These are phyloP conservation scores for Euphrasia confusa DNA, from an alignment of 257 asterid species.

Conservation along the genomic window DNA sequence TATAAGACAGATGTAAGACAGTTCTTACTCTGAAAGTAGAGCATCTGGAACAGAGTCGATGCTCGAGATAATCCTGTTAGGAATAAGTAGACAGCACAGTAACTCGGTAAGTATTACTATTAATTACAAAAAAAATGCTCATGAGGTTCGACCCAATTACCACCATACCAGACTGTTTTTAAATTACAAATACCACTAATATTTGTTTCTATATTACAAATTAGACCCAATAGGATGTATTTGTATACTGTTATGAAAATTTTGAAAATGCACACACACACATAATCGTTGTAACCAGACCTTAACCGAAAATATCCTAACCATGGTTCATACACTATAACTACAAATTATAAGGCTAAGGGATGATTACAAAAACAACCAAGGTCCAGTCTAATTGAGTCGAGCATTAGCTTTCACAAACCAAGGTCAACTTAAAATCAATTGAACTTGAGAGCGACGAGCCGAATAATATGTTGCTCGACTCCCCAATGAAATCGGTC, in stretches of 20 bases:
- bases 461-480: too few species aligned
- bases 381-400: too few species aligned
- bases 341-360: too few species aligned
- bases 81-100: background rate
- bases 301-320: too few species aligned
- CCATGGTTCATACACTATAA: too few species aligned
- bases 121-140: background rate
- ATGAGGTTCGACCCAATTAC: background rate
- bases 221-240: background rate
- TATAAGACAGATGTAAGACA: background rate
- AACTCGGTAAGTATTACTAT: background rate
- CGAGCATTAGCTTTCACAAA: too few species aligned
- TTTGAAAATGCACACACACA: background rate
- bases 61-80: conserved; percentile 49
- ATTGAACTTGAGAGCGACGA: too few species aligned
- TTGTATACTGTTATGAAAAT: background rate
- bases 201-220: background rate
- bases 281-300: too few species aligned
- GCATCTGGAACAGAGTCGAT: conserved; percentile 70
- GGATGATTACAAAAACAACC: too few species aligned
- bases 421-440: too few species aligned
- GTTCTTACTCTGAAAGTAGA: conserved; percentile 65
- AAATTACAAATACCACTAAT: background rate
- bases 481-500: too few species aligned
- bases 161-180: background rate